Base-by-base conservation (phyloP, 768 basidiomycete species). In the Multifurca ochricompacta region DNA sequence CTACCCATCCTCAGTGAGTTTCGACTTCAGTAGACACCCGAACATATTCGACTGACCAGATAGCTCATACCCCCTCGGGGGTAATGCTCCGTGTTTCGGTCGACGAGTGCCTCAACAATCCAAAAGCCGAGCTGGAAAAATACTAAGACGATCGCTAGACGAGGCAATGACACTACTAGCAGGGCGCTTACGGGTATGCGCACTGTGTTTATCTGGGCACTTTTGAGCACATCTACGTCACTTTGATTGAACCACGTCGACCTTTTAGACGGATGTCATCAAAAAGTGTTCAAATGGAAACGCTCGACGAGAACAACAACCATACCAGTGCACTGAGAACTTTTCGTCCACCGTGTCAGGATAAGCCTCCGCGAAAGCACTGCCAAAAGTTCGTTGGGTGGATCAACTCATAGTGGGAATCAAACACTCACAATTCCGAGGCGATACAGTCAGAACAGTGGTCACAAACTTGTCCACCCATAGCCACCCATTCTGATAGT, bases 81-180 rank as follows among this genome's bases (percentile, higher is more conserved):
- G 64, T 76, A 90, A 42, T 73, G 76, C 64, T 90, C 88, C 2
- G 68, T 71, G 1, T 62, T 60, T 4, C 81, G 74, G 64, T 89
- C 64, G 0, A 90, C 87, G 7, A 91, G 70, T 3, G 72, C 74
- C 64, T 91, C 88, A 7, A 91, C 70, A 43, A 90, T 81, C 88
- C 88, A 91, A 65, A 84, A 91, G 0, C 88, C 87, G 36, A 90
- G 77, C 86, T 88, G 36, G 34, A 1, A 16, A 23, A 13, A 25
- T 9, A 9, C 14, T 44, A 30, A 48, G 34, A 43, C 31, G 2
- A 40, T 1, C 10, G 13, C 7, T 18, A 44, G 34, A n/a, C n/a
- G n/a, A 32, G 4, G 46, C 11, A 36, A 37, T 21, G 18, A 53
- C 14, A 14, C 19, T 19, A 18, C 25, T 21, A 6, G n/a, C n/a